Percentiles rank a stretch among this genome's conserved stretches.
These are phyloP conservation scores for Apostasia shenzhenica DNA, from an alignment of 106 monocot genomes.

Conservation along the genomic window DNA sequence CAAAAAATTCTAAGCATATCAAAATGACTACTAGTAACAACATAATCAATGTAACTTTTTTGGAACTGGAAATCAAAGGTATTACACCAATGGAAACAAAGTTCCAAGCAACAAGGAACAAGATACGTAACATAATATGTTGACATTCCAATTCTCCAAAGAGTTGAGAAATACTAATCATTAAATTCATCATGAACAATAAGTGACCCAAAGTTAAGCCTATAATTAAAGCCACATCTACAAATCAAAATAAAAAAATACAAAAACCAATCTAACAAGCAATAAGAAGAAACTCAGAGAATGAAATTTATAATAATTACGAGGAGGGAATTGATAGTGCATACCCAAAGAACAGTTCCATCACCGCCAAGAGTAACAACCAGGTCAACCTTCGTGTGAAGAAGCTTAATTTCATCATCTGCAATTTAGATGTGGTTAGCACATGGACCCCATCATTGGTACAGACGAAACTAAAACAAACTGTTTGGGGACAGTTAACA, in stretches of 20 bases:
- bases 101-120: background rate
- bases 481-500: too few relatives aligned
- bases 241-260: background rate
- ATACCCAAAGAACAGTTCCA: slow-evolving; percentile 99
- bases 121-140: too few relatives aligned
- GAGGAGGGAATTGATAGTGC: slow-evolving; percentile 5
- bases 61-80: too few relatives aligned
- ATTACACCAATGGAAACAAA: background rate
- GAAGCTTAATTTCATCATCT: slow-evolving; percentile 71
- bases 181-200: background rate
- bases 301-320: background rate
- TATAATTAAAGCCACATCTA: background rate
- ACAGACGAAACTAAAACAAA: too few relatives aligned
- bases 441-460: background rate
- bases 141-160: background rate
- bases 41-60: too few relatives aligned
- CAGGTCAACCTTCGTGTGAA: slow-evolving; percentile 90
- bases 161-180: background rate
- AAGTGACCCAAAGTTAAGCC: background rate
- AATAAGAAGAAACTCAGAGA: background rate
- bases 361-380: slow-evolving; percentile 97
- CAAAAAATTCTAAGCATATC: too few relatives aligned
- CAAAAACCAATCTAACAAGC: background rate
- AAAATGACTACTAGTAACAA: too few relatives aligned
- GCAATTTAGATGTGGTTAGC: slow-evolving; percentile 4